Evolutionary conservation across 768 basidiomycete genomes (phyloP).

Genomic region (Hortiboletus campestris): DNA sequence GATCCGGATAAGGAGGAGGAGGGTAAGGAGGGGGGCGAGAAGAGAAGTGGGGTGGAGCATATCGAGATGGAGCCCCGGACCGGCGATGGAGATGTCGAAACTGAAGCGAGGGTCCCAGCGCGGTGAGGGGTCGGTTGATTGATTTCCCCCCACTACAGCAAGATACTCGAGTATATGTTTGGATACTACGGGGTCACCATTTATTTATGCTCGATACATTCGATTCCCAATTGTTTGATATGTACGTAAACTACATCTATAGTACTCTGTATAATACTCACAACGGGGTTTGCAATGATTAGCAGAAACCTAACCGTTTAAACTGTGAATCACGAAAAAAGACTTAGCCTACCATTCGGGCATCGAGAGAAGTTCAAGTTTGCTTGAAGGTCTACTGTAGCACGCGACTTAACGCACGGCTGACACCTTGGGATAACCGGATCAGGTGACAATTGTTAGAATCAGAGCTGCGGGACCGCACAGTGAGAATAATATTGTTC

Average conservation of each 20-base stretch:
- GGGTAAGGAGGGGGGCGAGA: background rate
- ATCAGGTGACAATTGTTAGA: too few species aligned
- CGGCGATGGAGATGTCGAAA: background rate
- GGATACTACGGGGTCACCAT: background rate
- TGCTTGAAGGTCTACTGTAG: too few species aligned
- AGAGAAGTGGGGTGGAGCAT: background rate
- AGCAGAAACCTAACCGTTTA: too few species aligned
- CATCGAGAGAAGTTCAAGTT: too few species aligned
- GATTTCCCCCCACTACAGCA: background rate
- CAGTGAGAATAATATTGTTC: too few species aligned
- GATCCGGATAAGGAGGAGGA: conserved; percentile 18
- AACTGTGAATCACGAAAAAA: too few species aligned
- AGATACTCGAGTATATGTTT: background rate
- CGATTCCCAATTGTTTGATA: background rate
- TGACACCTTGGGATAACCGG: too few species aligned
- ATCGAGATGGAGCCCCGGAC: background rate
- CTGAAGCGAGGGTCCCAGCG: background rate
- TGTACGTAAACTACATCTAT: background rate
- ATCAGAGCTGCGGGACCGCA: too few species aligned
- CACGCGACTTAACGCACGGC: too few species aligned
- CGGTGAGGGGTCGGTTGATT: background rate
- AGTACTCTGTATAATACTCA: background rate
- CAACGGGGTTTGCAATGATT: too few species aligned
- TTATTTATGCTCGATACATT: background rate
- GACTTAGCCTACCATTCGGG: too few species aligned